Base-by-base conservation (phyloP, 23 red algal genomes). In the Pyropia haitanensis region DNA sequence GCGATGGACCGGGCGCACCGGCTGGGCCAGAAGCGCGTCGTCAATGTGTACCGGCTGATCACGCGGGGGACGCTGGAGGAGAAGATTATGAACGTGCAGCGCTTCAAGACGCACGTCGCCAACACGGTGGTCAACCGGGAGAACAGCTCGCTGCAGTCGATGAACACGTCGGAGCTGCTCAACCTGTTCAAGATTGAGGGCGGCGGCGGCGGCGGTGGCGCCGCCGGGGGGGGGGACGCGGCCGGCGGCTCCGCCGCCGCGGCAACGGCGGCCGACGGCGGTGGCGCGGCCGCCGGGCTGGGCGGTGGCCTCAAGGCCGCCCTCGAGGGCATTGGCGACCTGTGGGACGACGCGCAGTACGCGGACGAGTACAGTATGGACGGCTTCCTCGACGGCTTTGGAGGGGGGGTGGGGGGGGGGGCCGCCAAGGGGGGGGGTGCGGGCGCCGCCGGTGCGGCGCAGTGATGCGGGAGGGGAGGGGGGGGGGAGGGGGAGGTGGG, bases 1-100 rank as follows among this genome's bases (percentile, higher is more conserved):
- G 93, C 93, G 9, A 97, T 97, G 93, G 93, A 97, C 64, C 33
- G 93, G 32, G 93, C 93, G 52, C 93, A 97, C 48, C 81, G 93
- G 25, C 72, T 97, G 58, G 93, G 93, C 28, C 93, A 97, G 67
- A 87, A 78, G 52, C 72, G 87, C 22, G 86, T 80, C 14, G 93
- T 97, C 23, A 97, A 88, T 56, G 93, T 97, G 23, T 85, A 88
- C 50, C 73, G 85, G 0, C 65, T 97, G 1, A 89, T 97, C 44
- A 90, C 87, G 15, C 80, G 87, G 20, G 85, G 78, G 20, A 90
- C 93, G 22, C 65, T 97, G 46, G 93, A 97, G 63, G 93, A 97
- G 65, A 97, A 97, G 59, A 90, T 97, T 27, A 85, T 89, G 84
- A 71, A 75, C 71, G 73, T 97, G 52, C 93, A 97, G 60, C 73